These are phyloP conservation scores for Phaeoacremonium minimum DNA, from an alignment of 2,329 filamentous ascomycete genomes.

Conservation along the genomic window DNA sequence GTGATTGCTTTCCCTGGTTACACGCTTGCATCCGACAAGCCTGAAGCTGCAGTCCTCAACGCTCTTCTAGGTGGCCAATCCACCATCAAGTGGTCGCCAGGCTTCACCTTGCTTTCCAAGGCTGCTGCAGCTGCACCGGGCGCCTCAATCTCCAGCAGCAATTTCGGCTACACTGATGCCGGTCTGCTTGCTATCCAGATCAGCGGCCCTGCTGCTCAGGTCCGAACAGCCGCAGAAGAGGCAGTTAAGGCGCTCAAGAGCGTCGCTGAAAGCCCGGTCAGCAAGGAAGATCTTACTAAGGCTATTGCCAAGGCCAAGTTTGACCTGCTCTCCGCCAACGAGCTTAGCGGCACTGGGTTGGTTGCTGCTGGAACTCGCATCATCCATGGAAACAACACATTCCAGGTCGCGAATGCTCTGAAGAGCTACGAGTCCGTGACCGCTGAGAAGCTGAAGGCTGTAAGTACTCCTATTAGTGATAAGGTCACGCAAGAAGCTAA, in stretches of 20 bases:
- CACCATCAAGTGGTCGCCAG: slow-evolving; percentile 90
- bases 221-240: slow-evolving; percentile 70
- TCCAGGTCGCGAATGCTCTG: slow-evolving; percentile 76
- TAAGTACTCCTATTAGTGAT: slow-evolving; percentile 39
- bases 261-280: slow-evolving; percentile 69
- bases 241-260: slow-evolving; percentile 79
- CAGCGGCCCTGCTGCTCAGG: slow-evolving; percentile 66
- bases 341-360: slow-evolving; percentile 73
- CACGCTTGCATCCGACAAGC: slow-evolving; percentile 77
- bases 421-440: slow-evolving; percentile 78
- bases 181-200: slow-evolving; percentile 84
- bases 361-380: slow-evolving; percentile 82
- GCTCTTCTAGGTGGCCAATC: slow-evolving; percentile 87
- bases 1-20: slow-evolving; percentile 92
- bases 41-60: slow-evolving; percentile 81
- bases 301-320: slow-evolving; percentile 93
- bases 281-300: slow-evolving; percentile 85
- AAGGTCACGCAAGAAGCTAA: slow-evolving; percentile 13
- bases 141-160: slow-evolving; percentile 68
- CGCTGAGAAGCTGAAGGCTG: slow-evolving; percentile 78
- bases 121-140: slow-evolving; percentile 62
- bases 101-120: slow-evolving; percentile 88
- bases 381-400: slow-evolving; percentile 74
- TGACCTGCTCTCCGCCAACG: slow-evolving; percentile 75
- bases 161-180: slow-evolving; percentile 87